Evolutionary conservation across 129 eudicot genomes (phyloP).

Genomic region (Helianthus tuberosus): DNA sequence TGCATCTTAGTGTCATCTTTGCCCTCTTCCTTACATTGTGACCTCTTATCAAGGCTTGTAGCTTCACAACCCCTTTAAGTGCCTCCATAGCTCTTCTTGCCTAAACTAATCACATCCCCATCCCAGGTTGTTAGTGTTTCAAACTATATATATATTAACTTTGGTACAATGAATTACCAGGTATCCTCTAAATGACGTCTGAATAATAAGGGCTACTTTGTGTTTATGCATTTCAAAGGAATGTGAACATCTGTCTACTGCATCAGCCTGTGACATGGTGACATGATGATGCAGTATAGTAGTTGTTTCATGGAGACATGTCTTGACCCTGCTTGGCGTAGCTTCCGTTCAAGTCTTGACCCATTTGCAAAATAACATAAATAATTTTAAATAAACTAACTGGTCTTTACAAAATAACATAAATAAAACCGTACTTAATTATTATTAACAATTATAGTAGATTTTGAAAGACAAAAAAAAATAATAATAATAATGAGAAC

Average conservation of each 20-base stretch:
- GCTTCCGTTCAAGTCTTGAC: no score
- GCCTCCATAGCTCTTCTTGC: conserved; percentile 78
- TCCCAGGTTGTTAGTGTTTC: no score
- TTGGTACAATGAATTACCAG: conserved; percentile 29
- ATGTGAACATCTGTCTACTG: no score
- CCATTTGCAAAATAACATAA: no score
- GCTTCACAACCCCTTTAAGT: conserved; percentile 62
- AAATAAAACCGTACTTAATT: neutral
- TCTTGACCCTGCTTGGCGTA: no score
- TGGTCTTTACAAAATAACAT: neutral
- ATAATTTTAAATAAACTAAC: neutral
- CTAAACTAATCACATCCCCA: conserved; percentile 23
- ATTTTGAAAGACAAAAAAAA: no score
- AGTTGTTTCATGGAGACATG: conserved; percentile 39
- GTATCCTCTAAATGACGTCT: conserved; percentile 70
- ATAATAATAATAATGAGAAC: no score
- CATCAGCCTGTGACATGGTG: neutral
- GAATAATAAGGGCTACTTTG: conserved; percentile 62
- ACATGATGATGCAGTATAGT: conserved; percentile 49
- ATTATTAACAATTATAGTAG: neutral
- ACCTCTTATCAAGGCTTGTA: conserved; percentile 75
- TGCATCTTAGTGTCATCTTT: conserved; percentile 58
- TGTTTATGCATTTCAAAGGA: no score
- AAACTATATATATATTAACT: no score
- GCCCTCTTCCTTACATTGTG: conserved; percentile 64